Percentiles rank a stretch among this genome's conserved stretches.
These are phyloP conservation scores for Cystoderma amianthinum DNA, from an alignment of 768 basidiomycete genomes.

Conservation along the genomic window DNA sequence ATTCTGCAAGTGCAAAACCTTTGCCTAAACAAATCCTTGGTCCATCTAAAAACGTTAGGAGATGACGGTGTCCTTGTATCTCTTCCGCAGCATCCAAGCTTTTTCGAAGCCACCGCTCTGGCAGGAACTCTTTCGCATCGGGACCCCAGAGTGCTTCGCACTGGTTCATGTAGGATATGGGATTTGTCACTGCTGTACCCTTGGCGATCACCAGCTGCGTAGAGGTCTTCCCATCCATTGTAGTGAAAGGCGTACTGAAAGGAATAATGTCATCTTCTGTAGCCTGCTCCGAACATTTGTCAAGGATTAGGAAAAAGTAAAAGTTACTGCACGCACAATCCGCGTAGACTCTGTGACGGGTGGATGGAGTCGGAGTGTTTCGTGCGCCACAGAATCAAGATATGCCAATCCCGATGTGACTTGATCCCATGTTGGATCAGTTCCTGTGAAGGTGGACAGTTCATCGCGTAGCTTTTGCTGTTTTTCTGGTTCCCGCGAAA, in stretches of 20 bases:
- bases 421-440: conserved; percentile 50
- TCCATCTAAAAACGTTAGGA: conserved; percentile 46
- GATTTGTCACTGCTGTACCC: conserved; percentile 35
- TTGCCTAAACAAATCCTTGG: conserved; percentile 44
- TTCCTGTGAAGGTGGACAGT: conserved; percentile 27
- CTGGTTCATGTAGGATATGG: conserved; percentile 39
- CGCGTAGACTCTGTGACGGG: conserved; percentile 25
- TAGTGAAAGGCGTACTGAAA: conserved; percentile 40
- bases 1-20: conserved; percentile 37
- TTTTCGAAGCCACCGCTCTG: conserved; percentile 53
- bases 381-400: conserved; percentile 44
- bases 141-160: conserved; percentile 55
- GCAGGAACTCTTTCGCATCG: conserved; percentile 50
- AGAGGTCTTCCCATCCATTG: conserved; percentile 28
- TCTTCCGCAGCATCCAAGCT: conserved; percentile 24
- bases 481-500: conserved; percentile 32
- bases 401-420: conserved; percentile 43
- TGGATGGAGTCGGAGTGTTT: conserved; percentile 33
- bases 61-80: conserved; percentile 41
- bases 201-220: conserved; percentile 36
- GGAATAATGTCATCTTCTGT: conserved; percentile 52
- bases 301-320: neutral
- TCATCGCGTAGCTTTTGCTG: conserved; percentile 47
- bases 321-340: conserved; percentile 19
- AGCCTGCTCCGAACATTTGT: conserved; percentile 21